Conservation (phyloP, 2,329 filamentous ascomycete genomes). For the Aspergillus hiratsukae region DNA sequence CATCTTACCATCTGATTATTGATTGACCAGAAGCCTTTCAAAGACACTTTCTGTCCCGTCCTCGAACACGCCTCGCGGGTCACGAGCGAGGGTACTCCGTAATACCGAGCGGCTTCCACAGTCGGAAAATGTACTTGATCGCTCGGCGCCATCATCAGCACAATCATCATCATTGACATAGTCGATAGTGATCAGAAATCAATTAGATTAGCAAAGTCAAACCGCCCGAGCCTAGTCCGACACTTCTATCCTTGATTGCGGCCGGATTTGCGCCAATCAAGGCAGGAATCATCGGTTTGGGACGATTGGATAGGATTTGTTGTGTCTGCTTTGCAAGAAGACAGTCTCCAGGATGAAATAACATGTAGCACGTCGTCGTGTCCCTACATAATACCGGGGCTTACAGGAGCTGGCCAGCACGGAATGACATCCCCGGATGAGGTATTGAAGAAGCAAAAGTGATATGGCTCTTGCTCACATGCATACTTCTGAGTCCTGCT, state of each 20-base stretch:
- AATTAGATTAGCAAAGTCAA: background rate
- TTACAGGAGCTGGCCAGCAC: background rate
- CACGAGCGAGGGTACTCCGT: background rate
- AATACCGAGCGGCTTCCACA: background rate
- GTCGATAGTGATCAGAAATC: background rate
- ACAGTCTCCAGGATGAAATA: background rate
- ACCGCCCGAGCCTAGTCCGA: background rate
- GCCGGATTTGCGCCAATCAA: background rate
- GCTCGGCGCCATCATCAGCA: background rate
- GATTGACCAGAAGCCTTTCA: background rate
- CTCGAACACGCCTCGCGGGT: background rate
- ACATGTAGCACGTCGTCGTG: background rate
- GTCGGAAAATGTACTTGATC: background rate
- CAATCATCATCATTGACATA: background rate
- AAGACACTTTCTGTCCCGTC: background rate
- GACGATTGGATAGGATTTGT: background rate
- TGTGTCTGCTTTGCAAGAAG: background rate
- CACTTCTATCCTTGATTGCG: background rate
- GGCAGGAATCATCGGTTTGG: background rate
- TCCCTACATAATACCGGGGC: background rate
- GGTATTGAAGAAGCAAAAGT: background rate
- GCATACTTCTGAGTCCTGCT: background rate
- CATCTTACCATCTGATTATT: background rate
- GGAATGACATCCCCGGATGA: background rate
- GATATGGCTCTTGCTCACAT: background rate